These are phyloP conservation scores for Citrus sp. DNA, from an alignment of 345 rosid genomes.

Conservation along the genomic window DNA sequence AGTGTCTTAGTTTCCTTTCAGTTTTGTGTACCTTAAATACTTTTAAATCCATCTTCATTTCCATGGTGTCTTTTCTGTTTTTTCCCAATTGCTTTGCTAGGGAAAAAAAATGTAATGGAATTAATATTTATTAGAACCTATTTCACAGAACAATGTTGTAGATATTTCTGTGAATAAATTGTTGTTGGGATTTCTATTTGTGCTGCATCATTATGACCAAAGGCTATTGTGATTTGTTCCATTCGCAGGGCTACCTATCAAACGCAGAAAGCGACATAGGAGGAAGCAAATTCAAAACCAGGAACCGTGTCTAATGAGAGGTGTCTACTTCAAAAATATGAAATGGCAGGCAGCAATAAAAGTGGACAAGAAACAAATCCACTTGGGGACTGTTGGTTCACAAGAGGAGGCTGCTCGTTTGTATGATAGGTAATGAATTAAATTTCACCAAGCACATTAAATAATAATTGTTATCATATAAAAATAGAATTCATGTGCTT, in stretches of 20 bases:
- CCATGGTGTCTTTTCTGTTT: not conserved
- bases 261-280: slow-evolving; percentile 87
- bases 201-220: slow-evolving; percentile 3
- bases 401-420: slow-evolving; percentile 95
- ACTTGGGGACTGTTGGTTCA: slow-evolving; percentile 88
- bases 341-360: slow-evolving; percentile 99
- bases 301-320: slow-evolving; percentile 95
- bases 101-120: not conserved
- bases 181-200: not conserved
- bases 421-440: slow-evolving; percentile 66
- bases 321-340: slow-evolving; percentile 97
- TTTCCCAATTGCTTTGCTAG: not conserved
- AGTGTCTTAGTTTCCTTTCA: not conserved
- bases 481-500: not conserved
- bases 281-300: slow-evolving; percentile 84
- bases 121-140: not conserved
- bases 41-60: not conserved
- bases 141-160: not conserved
- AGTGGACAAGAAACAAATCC: slow-evolving; percentile 95
- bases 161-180: not conserved
- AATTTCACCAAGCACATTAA: not conserved
- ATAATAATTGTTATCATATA: no score
- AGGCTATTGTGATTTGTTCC: slow-evolving; percentile 4
- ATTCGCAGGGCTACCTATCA: slow-evolving; percentile 67
- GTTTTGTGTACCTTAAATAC: not conserved